These are phyloP conservation scores for Globisporangium nodosum DNA, from an alignment of 352 stramenopile species.

Conservation along the genomic window DNA sequence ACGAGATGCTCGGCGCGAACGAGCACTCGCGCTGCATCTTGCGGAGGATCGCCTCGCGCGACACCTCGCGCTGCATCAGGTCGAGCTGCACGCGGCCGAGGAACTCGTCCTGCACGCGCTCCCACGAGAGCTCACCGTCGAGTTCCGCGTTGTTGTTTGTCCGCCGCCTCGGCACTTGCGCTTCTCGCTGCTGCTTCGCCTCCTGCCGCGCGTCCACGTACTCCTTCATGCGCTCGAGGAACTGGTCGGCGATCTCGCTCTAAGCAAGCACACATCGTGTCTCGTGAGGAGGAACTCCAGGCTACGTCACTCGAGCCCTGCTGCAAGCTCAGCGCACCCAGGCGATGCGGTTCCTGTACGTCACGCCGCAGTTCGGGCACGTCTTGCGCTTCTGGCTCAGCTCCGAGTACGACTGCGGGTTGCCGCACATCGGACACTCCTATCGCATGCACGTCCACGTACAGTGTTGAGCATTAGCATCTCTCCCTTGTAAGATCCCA, in stretches of 20 bases:
- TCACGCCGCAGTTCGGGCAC: slow-evolving; percentile 67
- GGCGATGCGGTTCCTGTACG: slow-evolving; percentile 57
- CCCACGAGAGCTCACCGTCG: slow-evolving; percentile 24
- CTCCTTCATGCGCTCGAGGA: slow-evolving; percentile 50
- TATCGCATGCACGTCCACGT: slow-evolving; percentile 1
- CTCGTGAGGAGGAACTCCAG: not conserved
- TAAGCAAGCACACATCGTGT: slow-evolving; percentile 8
- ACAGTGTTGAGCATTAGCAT: too few species aligned
- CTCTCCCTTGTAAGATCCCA: too few species aligned
- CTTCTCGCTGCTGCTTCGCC: slow-evolving; percentile 11
- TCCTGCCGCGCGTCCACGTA: slow-evolving; percentile 17
- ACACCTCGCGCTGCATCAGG: slow-evolving; percentile 41
- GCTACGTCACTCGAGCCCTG: not conserved
- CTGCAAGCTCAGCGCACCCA: slow-evolving; percentile 30
- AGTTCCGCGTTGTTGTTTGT: not conserved
- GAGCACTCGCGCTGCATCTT: slow-evolving; percentile 50
- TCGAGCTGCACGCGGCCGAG: slow-evolving; percentile 61
- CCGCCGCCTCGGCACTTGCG: slow-evolving; percentile 6
- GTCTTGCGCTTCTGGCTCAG: slow-evolving; percentile 78
- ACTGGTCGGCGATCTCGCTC: slow-evolving; percentile 55
- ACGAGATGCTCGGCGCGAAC: slow-evolving; percentile 51
- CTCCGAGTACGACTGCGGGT: slow-evolving; percentile 68
- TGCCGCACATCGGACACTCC: slow-evolving; percentile 67
- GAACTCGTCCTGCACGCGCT: slow-evolving; percentile 55
- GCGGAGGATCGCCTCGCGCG: slow-evolving; percentile 38